Evolutionary conservation across 768 basidiomycete genomes (phyloP).

Genomic region (Pluteus cervinus): DNA sequence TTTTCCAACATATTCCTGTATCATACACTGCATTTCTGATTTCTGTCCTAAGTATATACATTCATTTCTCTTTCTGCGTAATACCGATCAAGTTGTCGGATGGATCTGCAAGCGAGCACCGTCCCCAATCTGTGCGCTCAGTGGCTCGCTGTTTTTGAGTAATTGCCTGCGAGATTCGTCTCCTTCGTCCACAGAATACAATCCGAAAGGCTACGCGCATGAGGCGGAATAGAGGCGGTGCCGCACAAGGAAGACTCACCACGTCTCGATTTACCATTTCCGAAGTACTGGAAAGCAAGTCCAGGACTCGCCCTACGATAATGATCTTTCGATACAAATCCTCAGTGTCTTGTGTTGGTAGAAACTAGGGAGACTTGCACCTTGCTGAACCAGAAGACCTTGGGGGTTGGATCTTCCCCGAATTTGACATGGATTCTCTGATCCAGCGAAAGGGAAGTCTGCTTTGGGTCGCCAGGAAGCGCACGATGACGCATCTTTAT

Average conservation of each 20-base stretch:
- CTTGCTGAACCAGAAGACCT: constrained; percentile 67
- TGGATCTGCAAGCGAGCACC: constrained; percentile 30
- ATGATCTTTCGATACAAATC: constrained; percentile 34
- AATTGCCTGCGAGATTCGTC: not conserved
- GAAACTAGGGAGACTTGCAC: constrained; percentile 27
- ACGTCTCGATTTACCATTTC: constrained; percentile 20
- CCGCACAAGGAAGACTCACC: constrained; percentile 23
- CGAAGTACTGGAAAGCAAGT: constrained; percentile 40
- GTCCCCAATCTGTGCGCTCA: constrained; percentile 50
- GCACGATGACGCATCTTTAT: constrained; percentile 78
- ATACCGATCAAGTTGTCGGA: constrained; percentile 1
- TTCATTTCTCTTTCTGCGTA: not conserved
- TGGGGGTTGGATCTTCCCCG: constrained; percentile 26
- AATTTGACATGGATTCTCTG: constrained; percentile 57
- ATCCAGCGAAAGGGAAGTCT: constrained; percentile 43
- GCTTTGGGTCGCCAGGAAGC: constrained; percentile 53
- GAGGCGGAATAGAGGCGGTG: too few species aligned
- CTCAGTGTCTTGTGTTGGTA: constrained; percentile 1
- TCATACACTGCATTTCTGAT: constrained; percentile 38
- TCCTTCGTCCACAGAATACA: not conserved
- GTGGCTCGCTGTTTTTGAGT: constrained; percentile 42
- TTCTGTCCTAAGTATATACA: constrained; percentile 17
- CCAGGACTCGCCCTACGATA: constrained; percentile 56
- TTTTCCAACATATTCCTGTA: constrained; percentile 19
- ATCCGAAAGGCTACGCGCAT: not conserved